Evolutionary conservation across 2,329 filamentous ascomycete genomes (phyloP), one percentile per base, ranked within the genome.

Genomic region (Domatiomyces globalis): DNA sequence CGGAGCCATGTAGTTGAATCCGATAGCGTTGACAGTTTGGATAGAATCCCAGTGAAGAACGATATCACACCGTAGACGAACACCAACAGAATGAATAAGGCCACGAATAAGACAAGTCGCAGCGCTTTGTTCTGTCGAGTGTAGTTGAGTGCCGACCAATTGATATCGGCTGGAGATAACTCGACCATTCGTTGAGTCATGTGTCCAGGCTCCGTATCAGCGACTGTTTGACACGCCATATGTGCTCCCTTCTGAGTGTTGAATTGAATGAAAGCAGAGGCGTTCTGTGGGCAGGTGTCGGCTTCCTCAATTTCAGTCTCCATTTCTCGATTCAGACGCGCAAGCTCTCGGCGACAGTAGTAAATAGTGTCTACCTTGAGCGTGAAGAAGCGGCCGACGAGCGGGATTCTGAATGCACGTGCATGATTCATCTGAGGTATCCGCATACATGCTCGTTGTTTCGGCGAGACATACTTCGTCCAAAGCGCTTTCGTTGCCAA

Each of bases 81-180:
- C 48, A 61, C 45, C 42, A 61, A 54, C 25, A 54, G 54, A 36
- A 49, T 33, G 48, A 61, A 61, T 22, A 61, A 42, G 7, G 57
- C 36, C 4, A 58, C 51, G 36, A 58, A 58, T 45, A 58, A 52
- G 49, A 50, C 47, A 45, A 54, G 57, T 48, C 58, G 59, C n/a
- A 52, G 12, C 9, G 46, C 46, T 47, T 49, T 46, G 43, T 52
- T 52, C 25, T 22, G 46, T 44, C 52, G n/a, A 20, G 52, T 47
- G 19, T 49, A 22, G 43, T 52, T 52, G 15, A 54, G 52, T 27
- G 50, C 47, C 4, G 50, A 27, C 59, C 59, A 61, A 46, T 60
- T 60, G 51, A 61, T 60, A 44, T 61, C 59, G 17, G 55, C 58
- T 39, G 59, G 59, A 49, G 60, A 61, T 46, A 61, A 57, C 48